phyloP scores from a whole-genome alignment of 352 stramenopile species.

The Phytophthora capsici region DNA sequence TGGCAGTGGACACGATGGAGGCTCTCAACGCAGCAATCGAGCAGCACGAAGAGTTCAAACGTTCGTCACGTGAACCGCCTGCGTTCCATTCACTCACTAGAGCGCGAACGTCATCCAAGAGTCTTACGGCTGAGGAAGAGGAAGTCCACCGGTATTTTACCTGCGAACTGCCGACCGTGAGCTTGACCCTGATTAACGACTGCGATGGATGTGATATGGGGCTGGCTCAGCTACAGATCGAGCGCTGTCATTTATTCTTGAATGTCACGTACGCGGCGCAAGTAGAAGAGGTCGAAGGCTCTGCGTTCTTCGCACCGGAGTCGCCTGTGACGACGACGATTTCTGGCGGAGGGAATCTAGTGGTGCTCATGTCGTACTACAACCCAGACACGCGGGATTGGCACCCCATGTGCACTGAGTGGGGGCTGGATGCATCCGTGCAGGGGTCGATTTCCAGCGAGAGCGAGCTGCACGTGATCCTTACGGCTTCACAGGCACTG shows the following conservation, averaged over 20 bases:
- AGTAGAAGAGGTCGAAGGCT: constrained; percentile 10
- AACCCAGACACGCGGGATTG: constrained; percentile 84
- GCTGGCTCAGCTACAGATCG: constrained; percentile 74
- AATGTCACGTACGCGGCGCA: constrained; percentile 66
- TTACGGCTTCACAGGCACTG: constrained; percentile 74
- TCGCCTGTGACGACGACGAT: constrained; percentile 50
- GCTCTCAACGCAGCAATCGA: constrained; percentile 39
- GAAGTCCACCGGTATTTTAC: constrained; percentile 85
- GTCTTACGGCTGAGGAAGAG: constrained; percentile 18
- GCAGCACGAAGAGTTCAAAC: constrained; percentile 25
- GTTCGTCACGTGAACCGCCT: constrained; percentile 1
- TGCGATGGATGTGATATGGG: constrained; percentile 89
- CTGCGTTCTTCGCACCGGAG: constrained; percentile 25
- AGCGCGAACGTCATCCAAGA: constrained; percentile 33
- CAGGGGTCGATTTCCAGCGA: constrained; percentile 51
- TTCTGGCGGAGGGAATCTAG: constrained; percentile 70
- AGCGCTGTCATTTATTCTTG: constrained; percentile 75
- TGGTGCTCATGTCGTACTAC: constrained; percentile 78
- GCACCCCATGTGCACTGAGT: constrained; percentile 85
- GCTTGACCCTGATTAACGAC: constrained; percentile 85
- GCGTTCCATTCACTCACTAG: constrained; percentile 10
- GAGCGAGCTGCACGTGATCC: constrained; percentile 77
- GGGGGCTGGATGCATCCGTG: constrained; percentile 70
- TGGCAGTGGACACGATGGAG: constrained; percentile 61
- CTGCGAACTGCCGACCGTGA: constrained; percentile 69